phyloP scores from a whole-genome alignment of 495 filamentous ascomycete species.

The Oidiodendron maius region DNA sequence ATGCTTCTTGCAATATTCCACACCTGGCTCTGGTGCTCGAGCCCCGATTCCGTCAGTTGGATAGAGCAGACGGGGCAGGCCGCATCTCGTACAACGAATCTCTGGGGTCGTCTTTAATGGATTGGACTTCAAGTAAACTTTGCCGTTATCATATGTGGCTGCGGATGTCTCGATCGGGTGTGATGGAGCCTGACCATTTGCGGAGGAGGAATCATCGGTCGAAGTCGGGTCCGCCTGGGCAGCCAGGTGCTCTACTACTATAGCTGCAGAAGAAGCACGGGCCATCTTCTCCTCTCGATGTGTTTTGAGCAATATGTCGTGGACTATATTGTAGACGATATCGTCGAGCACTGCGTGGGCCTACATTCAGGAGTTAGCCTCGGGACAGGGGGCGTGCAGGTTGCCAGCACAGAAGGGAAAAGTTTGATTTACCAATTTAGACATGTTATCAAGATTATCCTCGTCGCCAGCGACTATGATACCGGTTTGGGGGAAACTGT shows the following conservation, averaged over 20 bases:
- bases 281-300: constrained; percentile 71
- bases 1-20: constrained; percentile 70
- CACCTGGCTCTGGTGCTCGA: constrained; percentile 51
- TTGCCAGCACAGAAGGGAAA: constrained; percentile 3
- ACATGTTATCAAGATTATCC: constrained; percentile 9
- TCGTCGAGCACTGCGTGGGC: constrained; percentile 56
- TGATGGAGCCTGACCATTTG: constrained; percentile 17
- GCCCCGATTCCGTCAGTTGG: constrained; percentile 57
- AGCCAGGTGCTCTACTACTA: constrained; percentile 54
- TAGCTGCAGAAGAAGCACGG: constrained; percentile 67
- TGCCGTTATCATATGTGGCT: constrained; percentile 66
- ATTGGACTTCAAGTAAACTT: constrained; percentile 68
- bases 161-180: constrained; percentile 59
- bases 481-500: constrained; percentile 17
- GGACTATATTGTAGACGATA: constrained; percentile 65
- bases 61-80: constrained; percentile 57
- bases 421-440: constrained; percentile 17
- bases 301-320: constrained; percentile 62
- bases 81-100: constrained; percentile 61
- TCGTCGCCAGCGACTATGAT: constrained; percentile 11
- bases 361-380: constrained; percentile 26
- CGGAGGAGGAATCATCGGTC: constrained; percentile 24
- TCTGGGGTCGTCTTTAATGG: constrained; percentile 63
- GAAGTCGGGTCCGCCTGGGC: constrained; percentile 29
- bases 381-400: background rate